A percentile compares a stretch with the other conserved stretches of the same genome.
Conservation (phyloP, 1,139 yeast species). For the Candida tropicalis region DNA sequence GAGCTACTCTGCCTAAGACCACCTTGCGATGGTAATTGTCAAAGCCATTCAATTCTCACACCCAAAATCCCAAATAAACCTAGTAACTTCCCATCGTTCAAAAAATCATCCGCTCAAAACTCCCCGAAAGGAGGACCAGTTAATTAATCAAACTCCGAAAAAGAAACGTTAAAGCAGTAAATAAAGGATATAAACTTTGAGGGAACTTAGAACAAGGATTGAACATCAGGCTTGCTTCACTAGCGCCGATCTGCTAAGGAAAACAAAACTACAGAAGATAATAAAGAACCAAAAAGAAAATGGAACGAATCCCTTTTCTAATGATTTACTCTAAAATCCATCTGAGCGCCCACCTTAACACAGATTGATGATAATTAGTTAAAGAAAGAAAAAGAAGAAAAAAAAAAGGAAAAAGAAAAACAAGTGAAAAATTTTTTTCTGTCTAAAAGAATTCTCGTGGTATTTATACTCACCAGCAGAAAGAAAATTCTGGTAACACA, state of each 20-base stretch:
- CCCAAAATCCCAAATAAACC: conserved; percentile 26
- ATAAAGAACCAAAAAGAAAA: conserved; percentile 35
- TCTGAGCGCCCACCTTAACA: conserved; percentile 50
- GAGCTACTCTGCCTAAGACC: conserved; percentile 77
- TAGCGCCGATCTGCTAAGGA: conserved; percentile 69
- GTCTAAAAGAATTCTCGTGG: background rate
- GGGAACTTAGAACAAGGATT: conserved; percentile 9
- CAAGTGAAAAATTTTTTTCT: conserved; percentile 11
- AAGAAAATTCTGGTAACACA: background rate
- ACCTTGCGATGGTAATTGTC: conserved; percentile 18
- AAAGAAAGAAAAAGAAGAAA: conserved; percentile 15
- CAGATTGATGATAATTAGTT: conserved; percentile 46
- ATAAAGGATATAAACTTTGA: conserved; percentile 13
- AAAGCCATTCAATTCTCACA: conserved; percentile 12
- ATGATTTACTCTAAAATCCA: conserved; percentile 14
- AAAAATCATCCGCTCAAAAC: conserved; percentile 50
- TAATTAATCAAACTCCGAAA: conserved; percentile 14
- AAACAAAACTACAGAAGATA: conserved; percentile 35
- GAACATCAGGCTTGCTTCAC: conserved; percentile 55
- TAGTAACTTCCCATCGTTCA: conserved; percentile 18
- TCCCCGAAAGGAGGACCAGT: conserved; percentile 52
- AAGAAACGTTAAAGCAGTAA: conserved; percentile 30
- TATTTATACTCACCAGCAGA: conserved; percentile 5
- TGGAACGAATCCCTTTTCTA: conserved; percentile 4
- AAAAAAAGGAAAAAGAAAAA: conserved; percentile 8